Base-by-base conservation (phyloP, 768 basidiomycete genomes). In the Tulasnella sp. region DNA sequence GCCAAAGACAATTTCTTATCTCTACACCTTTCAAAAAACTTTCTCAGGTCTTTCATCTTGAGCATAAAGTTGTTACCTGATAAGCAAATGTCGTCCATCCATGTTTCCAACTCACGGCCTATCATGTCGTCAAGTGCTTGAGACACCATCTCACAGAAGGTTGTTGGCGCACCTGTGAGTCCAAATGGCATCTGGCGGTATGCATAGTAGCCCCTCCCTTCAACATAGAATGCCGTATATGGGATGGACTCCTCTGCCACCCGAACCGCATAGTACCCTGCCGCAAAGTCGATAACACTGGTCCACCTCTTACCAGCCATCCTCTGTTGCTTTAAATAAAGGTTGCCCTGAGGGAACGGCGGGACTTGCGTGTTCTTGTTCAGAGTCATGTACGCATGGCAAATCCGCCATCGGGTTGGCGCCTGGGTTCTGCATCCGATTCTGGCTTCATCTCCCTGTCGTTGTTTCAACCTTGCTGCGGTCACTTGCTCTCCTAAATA, bases 151-250 rank as follows among this genome's bases (percentile, higher is more conserved):
- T 83, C 78, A 42, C 79, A 83, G 76, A 88, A 88, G 3, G 83
- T 84, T 0, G 86, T 84, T 11, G 88, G 88, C 1, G 86, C 86
- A 0, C 87, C 88, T 0, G 85, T 87, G 0, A 88, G 73, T 0
- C 88, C 88, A 78, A 89, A 88, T 0, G 87, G 88, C 86, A 89
- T 88, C 0, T 84, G 42, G 1, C 75, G 58, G 64, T 87, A 88
- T 12, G 80, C 77, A 64, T 86, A 87, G 64, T 86, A 88, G 0
- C 88, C 88, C 1, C 82, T 46, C 24, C 87, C 88, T 77, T 85
- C 85, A 0, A 87, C 84, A 54, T 86, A 88, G 80, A 89, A 88
- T 9, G 82, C 83, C 0, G 86, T 82, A 72, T 86, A 86, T 0
- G 83, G 85, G 18, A 72, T 11, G 8, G 75, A 60, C 0, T 82